phyloP scores from a whole-genome alignment of 768 basidiomycete species.

The Auriculariales sp. region DNA sequence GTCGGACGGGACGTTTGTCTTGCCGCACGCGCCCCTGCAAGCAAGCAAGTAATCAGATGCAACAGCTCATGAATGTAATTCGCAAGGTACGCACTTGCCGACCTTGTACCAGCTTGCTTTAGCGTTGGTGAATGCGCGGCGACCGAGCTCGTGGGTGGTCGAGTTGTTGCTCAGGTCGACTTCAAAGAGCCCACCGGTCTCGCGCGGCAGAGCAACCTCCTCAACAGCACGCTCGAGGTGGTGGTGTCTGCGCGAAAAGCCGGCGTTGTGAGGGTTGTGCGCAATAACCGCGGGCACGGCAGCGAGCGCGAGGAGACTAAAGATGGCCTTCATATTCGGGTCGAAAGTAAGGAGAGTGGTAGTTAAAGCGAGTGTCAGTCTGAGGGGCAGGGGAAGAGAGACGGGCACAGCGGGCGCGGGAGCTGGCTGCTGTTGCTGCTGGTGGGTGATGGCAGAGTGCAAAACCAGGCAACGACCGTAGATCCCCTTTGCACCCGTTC shows the following conservation, averaged over 20 bases:
- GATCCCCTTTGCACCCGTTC: too few species aligned
- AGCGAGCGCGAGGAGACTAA: too few species aligned
- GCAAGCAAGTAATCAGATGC: background rate
- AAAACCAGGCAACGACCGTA: too few species aligned
- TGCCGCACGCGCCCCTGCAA: conserved; percentile 43
- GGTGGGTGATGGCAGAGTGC: too few species aligned
- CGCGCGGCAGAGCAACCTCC: conserved; percentile 23
- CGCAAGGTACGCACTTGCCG: conserved; percentile 27
- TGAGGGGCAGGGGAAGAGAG: too few species aligned
- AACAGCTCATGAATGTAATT: conserved; percentile 4
- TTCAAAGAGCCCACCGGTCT: conserved; percentile 11
- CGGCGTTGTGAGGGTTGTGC: background rate
- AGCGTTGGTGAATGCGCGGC: conserved; percentile 13
- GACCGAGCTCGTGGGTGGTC: background rate
- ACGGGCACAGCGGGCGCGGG: too few species aligned
- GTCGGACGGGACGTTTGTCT: conserved; percentile 22
- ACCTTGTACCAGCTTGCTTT: conserved; percentile 44
- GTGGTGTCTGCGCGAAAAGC: conserved; percentile 19
- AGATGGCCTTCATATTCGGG: too few species aligned
- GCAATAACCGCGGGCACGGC: background rate
- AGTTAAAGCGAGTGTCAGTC: too few species aligned
- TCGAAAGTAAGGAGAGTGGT: too few species aligned
- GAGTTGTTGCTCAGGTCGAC: background rate
- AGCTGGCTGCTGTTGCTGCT: too few species aligned
- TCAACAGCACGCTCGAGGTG: conserved; percentile 33